These are phyloP conservation scores for Galeopsis tetrahit DNA, from an alignment of 257 asterid species.

Conservation along the genomic window DNA sequence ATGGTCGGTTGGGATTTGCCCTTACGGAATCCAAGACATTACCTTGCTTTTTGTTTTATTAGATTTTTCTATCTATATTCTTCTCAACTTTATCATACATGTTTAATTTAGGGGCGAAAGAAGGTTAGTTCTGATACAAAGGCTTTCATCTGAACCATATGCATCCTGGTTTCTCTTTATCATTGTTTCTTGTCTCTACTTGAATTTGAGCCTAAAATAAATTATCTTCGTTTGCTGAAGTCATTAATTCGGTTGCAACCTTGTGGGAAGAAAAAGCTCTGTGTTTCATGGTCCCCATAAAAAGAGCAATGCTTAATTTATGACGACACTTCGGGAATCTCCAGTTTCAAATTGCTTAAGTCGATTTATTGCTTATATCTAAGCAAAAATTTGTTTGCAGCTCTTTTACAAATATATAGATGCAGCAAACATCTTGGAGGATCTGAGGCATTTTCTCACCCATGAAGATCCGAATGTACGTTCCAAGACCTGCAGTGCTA, in stretches of 20 bases:
- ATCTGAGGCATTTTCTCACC: constrained; percentile 71
- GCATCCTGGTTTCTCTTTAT: constrained; percentile 9
- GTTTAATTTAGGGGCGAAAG: background rate
- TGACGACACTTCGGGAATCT: constrained; percentile 11
- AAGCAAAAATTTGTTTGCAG: constrained; percentile 52
- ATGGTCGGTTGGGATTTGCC: background rate
- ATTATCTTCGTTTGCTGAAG: constrained; percentile 12
- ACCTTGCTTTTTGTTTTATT: background rate
- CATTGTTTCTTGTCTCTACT: background rate
- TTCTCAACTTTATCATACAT: background rate
- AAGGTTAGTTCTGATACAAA: background rate
- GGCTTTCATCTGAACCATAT: constrained; percentile 11
- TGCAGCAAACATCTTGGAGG: constrained; percentile 78
- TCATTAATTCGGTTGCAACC: background rate
- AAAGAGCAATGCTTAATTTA: constrained; percentile 16
- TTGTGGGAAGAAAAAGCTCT: background rate
- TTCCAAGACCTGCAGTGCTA: constrained; percentile 89
- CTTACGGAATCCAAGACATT: background rate
- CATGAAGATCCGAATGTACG: constrained; percentile 93
- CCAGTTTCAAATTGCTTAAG: constrained; percentile 11
- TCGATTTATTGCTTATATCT: constrained; percentile 21
- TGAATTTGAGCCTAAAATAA: constrained; percentile 13
- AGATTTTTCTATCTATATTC: background rate
- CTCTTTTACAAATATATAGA: constrained; percentile 68
- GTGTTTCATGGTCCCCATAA: background rate